Evolutionary conservation across 768 basidiomycete species (phyloP).

Genomic region (Asterophora parasitica): DNA sequence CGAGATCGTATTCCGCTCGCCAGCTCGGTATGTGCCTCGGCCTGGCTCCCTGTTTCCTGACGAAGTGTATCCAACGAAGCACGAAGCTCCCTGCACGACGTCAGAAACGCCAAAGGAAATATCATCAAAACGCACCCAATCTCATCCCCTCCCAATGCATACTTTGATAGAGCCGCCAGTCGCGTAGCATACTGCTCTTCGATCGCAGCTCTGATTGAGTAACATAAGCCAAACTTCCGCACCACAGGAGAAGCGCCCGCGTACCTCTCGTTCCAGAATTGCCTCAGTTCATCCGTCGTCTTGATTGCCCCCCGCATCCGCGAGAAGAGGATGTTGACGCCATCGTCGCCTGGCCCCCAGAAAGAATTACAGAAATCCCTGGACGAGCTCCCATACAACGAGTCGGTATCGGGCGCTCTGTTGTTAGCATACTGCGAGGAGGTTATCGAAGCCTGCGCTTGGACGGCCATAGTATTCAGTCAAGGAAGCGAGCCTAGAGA

Average conservation of each 20-base stretch:
- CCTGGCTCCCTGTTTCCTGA: constrained; percentile 79
- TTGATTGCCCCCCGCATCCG: constrained; percentile 80
- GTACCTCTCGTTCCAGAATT: constrained; percentile 92
- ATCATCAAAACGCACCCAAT: constrained; percentile 63
- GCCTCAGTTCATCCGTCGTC: constrained; percentile 84
- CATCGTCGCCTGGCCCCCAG: constrained; percentile 84
- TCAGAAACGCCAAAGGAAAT: constrained; percentile 2
- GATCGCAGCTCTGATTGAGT: constrained; percentile 60
- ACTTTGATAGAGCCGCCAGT: constrained; percentile 73
- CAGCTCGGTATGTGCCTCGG: constrained; percentile 64
- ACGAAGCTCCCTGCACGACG: constrained; percentile 64
- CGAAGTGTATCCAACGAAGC: constrained; percentile 76
- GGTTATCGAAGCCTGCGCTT: constrained; percentile 66
- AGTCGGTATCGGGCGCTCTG: constrained; percentile 43
- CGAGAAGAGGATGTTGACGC: constrained; percentile 84
- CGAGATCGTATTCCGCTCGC: constrained; percentile 67
- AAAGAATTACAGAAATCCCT: constrained; percentile 93
- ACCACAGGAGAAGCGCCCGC: constrained; percentile 19
- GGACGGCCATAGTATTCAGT: constrained; percentile 47
- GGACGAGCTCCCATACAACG: constrained; percentile 32
- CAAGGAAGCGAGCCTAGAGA: neutral
- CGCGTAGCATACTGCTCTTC: constrained; percentile 93
- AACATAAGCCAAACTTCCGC: constrained; percentile 1
- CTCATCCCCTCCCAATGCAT: constrained; percentile 78
- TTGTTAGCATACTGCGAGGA: constrained; percentile 60